These are phyloP conservation scores for Candida patagonica DNA, from an alignment of 805 yeast genomes.

Conservation along the genomic window DNA sequence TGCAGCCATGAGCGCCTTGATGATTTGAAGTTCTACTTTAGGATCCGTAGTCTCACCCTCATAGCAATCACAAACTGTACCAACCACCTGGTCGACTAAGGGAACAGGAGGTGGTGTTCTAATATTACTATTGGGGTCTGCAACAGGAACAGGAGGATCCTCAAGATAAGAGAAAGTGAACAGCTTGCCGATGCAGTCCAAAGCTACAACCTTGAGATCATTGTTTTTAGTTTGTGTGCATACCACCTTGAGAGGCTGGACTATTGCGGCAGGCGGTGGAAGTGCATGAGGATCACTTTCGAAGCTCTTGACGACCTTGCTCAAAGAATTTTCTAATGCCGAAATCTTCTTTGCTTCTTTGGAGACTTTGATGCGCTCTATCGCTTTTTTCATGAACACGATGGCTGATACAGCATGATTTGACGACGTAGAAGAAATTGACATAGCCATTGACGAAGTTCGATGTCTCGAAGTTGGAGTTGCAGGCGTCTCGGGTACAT, in stretches of 20 bases:
- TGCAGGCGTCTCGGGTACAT: neutral
- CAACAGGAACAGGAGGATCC: slow-evolving; percentile 23
- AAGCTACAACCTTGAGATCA: slow-evolving; percentile 61
- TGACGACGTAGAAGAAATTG: slow-evolving; percentile 18
- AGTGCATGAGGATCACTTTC: slow-evolving; percentile 21
- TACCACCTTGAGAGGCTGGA: slow-evolving; percentile 67
- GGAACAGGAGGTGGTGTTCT: slow-evolving; percentile 47
- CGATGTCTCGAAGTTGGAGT: slow-evolving; percentile 7
- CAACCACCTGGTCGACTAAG: slow-evolving; percentile 73
- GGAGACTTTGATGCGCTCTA: slow-evolving; percentile 45
- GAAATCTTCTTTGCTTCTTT: slow-evolving; percentile 51
- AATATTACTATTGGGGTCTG: slow-evolving; percentile 33
- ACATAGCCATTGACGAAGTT: slow-evolving; percentile 21
- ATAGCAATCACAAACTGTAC: slow-evolving; percentile 74
- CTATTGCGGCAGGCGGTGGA: slow-evolving; percentile 46
- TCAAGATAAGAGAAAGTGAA: slow-evolving; percentile 78
- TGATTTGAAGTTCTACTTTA: slow-evolving; percentile 81
- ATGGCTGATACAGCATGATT: slow-evolving; percentile 27
- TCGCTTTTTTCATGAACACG: slow-evolving; percentile 45
- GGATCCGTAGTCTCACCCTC: slow-evolving; percentile 91
- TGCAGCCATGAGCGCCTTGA: slow-evolving; percentile 84
- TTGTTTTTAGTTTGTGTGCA: slow-evolving; percentile 55
- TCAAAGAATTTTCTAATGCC: slow-evolving; percentile 28
- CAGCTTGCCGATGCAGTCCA: slow-evolving; percentile 79
- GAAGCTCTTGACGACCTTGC: slow-evolving; percentile 25